These are phyloP conservation scores for Skeletonema potamos DNA, from an alignment of 108 stramenopile genomes.

Conservation along the genomic window DNA sequence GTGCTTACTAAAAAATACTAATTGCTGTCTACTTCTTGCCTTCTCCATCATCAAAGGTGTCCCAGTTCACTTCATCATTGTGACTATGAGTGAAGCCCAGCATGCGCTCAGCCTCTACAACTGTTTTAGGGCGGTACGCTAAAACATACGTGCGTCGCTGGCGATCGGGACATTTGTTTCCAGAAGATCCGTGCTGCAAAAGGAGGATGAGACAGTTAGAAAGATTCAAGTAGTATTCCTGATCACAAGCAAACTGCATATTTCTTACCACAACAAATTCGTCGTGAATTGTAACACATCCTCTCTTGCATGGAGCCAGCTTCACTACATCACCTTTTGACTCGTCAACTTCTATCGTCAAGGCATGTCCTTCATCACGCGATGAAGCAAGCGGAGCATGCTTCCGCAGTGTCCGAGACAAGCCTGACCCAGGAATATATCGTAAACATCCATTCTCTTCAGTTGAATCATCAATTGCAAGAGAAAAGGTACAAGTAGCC, in stretches of 20 bases:
- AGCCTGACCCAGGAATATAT: slow-evolving; percentile 53
- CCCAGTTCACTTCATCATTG: slow-evolving; percentile 71
- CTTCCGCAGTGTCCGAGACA: slow-evolving; percentile 33
- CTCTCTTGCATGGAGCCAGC: slow-evolving; percentile 47
- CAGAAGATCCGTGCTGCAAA: slow-evolving; percentile 61
- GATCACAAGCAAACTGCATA: too few species aligned
- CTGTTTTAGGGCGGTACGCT: slow-evolving; percentile 53
- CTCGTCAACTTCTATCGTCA: slow-evolving; percentile 45
- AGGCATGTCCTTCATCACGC: slow-evolving; percentile 63
- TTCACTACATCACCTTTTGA: slow-evolving; percentile 32
- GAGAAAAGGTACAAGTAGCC: slow-evolving; percentile 47
- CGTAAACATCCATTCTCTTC: slow-evolving; percentile 66
- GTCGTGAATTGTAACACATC: slow-evolving; percentile 62
- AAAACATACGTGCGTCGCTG: slow-evolving; percentile 65
- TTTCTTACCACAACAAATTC: slow-evolving; percentile 69
- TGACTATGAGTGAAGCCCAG: slow-evolving; percentile 70
- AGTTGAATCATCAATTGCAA: slow-evolving; percentile 61
- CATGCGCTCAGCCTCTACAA: slow-evolving; percentile 55
- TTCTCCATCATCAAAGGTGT: slow-evolving; percentile 54
- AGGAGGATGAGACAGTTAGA: too few species aligned
- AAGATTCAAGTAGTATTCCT: too few species aligned
- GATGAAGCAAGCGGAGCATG: slow-evolving; percentile 40
- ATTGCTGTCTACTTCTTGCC: slow-evolving; percentile 7
- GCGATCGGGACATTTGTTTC: slow-evolving; percentile 44
- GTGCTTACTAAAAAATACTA: not conserved